Conservation (phyloP, 2,329 filamentous ascomycete species). For the Lizonia empirigonia region DNA sequence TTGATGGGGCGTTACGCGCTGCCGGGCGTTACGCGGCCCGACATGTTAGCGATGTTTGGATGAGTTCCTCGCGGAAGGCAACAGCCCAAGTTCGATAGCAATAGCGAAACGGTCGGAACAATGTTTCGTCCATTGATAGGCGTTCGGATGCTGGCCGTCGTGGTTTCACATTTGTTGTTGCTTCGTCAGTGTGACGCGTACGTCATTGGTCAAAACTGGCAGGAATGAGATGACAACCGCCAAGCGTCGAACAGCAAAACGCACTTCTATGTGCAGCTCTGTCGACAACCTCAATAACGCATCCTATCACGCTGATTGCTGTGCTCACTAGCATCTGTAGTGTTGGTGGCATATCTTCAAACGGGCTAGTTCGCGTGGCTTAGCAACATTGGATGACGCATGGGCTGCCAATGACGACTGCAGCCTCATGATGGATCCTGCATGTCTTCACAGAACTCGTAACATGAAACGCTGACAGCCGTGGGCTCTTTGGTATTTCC, state of each 20-base stretch:
- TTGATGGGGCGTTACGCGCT: no score
- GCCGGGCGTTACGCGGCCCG: no score
- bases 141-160: no score
- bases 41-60: no score
- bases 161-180: no score
- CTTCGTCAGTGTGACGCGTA: not conserved
- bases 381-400: constrained; percentile 17
- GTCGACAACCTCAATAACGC: not conserved
- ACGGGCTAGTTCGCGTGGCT: constrained; percentile 13
- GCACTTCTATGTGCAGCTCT: not conserved
- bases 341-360: constrained; percentile 1
- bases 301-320: not conserved
- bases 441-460: constrained; percentile 2
- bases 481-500: not conserved
- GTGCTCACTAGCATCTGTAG: not conserved
- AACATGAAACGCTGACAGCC: constrained; percentile 11
- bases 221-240: not conserved
- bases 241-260: not conserved
- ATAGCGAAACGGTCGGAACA: no score
- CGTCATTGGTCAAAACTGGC: not conserved
- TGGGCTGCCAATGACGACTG: constrained; percentile 10
- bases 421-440: constrained; percentile 3
- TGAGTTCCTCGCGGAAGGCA: no score
- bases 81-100: no score
- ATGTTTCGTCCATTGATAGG: no score